Evolutionary conservation across 2,329 filamentous ascomycete genomes (phyloP).

Genomic region (Fusarium sp.): DNA sequence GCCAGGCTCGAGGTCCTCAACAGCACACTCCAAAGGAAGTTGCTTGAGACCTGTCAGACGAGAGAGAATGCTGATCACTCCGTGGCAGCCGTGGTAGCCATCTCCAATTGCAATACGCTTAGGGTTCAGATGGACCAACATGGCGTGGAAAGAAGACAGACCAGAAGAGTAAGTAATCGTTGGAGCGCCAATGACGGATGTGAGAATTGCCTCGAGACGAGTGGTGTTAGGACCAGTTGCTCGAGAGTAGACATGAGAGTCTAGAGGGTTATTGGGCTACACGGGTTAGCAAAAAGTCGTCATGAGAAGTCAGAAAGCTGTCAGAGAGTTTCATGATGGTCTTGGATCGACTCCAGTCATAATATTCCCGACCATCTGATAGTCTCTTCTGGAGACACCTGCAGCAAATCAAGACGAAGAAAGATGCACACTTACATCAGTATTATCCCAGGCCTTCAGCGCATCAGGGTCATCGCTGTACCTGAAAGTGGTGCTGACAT

Average conservation of each 20-base stretch:
- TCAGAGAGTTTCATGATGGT: not conserved
- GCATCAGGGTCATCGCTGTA: conserved; percentile 77
- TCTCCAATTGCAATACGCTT: conserved; percentile 82
- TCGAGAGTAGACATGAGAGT: conserved; percentile 86
- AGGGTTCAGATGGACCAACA: conserved; percentile 86
- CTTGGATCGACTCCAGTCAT: not conserved
- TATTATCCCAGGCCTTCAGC: conserved; percentile 63
- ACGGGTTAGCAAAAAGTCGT: conserved; percentile 12
- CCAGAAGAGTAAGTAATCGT: conserved; percentile 84
- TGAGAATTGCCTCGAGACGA: conserved; percentile 85
- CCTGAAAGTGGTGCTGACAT: conserved; percentile 91
- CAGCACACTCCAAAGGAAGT: conserved; percentile 75
- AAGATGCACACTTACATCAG: conserved; percentile 59
- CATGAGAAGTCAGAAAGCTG: not conserved
- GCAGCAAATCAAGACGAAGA: not conserved
- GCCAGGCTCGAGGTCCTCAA: conserved; percentile 74
- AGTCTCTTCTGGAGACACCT: not conserved
- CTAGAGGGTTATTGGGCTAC: conserved; percentile 61
- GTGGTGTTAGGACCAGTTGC: conserved; percentile 80
- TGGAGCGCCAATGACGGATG: conserved; percentile 75
- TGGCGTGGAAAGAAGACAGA: conserved; percentile 86
- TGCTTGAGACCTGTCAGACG: conserved; percentile 80
- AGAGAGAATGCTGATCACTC: conserved; percentile 77
- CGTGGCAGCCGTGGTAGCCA: conserved; percentile 95
- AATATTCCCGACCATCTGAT: not conserved